Percentiles rank a stretch among this genome's conserved stretches.
These are phyloP conservation scores for Epichloe baconii DNA, from an alignment of 2,329 filamentous ascomycete species.

Conservation along the genomic window DNA sequence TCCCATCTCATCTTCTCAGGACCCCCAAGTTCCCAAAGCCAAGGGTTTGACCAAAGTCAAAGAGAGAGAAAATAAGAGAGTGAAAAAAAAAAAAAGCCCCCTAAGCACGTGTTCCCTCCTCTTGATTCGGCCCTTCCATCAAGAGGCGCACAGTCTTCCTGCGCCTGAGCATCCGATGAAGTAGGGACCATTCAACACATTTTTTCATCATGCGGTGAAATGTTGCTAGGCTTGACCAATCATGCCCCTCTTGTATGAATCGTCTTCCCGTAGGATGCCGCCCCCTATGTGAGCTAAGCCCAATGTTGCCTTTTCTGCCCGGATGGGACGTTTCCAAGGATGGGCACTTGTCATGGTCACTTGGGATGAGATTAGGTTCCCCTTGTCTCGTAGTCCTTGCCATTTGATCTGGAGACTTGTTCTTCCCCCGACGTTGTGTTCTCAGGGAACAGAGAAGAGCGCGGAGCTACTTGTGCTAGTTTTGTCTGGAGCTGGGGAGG, in stretches of 20 bases:
- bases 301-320: background rate
- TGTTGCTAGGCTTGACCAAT: background rate
- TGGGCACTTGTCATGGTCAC: conserved; percentile 2
- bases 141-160: conserved; percentile 5
- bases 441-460: too few relatives aligned
- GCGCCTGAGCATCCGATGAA: background rate
- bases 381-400: background rate
- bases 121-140: conserved; percentile 8
- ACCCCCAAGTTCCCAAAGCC: background rate
- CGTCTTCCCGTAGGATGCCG: background rate
- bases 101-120: conserved; percentile 1
- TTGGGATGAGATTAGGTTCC: background rate
- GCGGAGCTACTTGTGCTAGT: too few relatives aligned
- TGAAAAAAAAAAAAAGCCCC: too few relatives aligned
- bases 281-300: background rate
- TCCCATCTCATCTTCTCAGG: too few relatives aligned
- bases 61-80: background rate
- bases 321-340: background rate
- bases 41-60: background rate
- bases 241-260: background rate
- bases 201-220: background rate
- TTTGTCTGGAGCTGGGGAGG: background rate
- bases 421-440: too few relatives aligned
- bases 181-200: background rate
- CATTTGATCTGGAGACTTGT: background rate